A percentile compares a stretch with the other conserved stretches of the same genome.
phyloP scores from a whole-genome alignment of 2,329 filamentous ascomycete species.

The Alternaria panax region DNA sequence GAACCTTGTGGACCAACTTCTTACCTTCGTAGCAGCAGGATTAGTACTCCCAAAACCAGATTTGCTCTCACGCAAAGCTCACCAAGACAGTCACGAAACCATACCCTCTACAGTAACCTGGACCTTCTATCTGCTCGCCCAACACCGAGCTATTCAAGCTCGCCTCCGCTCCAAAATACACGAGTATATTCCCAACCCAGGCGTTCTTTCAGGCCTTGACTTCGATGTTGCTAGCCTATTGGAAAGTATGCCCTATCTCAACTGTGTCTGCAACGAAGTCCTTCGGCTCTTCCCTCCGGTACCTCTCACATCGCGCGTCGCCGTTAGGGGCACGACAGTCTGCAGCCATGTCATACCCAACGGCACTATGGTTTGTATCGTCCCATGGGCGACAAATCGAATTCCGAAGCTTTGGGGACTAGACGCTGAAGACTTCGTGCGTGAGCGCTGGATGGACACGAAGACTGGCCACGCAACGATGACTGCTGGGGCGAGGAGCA shows the following conservation, averaged over 20 bases:
- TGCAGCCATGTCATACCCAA: constrained; percentile 49
- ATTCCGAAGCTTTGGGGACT: constrained; percentile 53
- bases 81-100: constrained; percentile 68
- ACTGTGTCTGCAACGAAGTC: constrained; percentile 56
- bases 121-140: constrained; percentile 74
- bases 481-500: constrained; percentile 49
- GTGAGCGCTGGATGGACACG: constrained; percentile 56
- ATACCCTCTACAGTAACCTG: constrained; percentile 79
- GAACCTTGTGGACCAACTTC: constrained; percentile 62
- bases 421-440: constrained; percentile 52
- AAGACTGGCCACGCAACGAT: constrained; percentile 50
- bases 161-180: constrained; percentile 74
- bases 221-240: constrained; percentile 48
- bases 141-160: constrained; percentile 69
- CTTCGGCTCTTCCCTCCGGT: constrained; percentile 51
- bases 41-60: constrained; percentile 36
- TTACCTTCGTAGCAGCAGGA: constrained; percentile 65
- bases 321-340: constrained; percentile 44
- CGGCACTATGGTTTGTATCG: constrained; percentile 50
- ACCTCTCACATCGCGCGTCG: constrained; percentile 43
- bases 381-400: constrained; percentile 55
- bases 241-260: constrained; percentile 56
- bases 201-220: constrained; percentile 20
- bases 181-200: constrained; percentile 61
- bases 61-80: neutral